phyloP scores from a whole-genome alignment of 257 asterid species.

The Salvia rosmarinus region DNA sequence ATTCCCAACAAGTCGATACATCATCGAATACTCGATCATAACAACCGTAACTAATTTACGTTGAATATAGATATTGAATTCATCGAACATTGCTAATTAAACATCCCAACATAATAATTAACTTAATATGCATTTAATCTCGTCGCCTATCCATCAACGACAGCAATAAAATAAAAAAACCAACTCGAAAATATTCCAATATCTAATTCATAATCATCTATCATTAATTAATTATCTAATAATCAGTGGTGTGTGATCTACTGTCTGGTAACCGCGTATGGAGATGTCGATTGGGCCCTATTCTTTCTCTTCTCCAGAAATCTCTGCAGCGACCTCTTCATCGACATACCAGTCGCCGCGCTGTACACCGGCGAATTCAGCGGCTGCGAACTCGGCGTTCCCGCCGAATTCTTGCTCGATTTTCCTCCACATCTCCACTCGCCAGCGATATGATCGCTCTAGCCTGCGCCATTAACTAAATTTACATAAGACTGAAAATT shows the following conservation, averaged over 20 bases:
- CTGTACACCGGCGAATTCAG: slow-evolving; percentile 26
- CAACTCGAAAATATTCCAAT: neutral
- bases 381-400: neutral
- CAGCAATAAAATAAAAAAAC: neutral
- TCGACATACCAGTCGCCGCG: slow-evolving; percentile 37
- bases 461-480: slow-evolving; percentile 33
- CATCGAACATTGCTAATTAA: neutral
- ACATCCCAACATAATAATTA: neutral
- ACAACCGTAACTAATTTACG: neutral
- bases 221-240: neutral
- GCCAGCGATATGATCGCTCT: slow-evolving; percentile 41
- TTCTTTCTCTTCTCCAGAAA: slow-evolving; percentile 53
- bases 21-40: no score
- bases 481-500: neutral
- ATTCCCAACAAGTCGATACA: no score
- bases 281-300: slow-evolving; percentile 32
- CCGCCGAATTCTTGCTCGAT: neutral
- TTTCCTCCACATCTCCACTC: slow-evolving; percentile 28
- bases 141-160: neutral
- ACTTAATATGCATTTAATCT: neutral
- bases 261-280: slow-evolving; percentile 21
- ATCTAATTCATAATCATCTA: neutral
- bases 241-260: neutral
- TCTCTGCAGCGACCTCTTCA: slow-evolving; percentile 58
- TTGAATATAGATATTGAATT: no score